Evolutionary conservation across 2,329 filamentous ascomycete genomes (phyloP), one percentile per base, ranked within the genome.

Genomic region (Amesomyces nigricolor): DNA sequence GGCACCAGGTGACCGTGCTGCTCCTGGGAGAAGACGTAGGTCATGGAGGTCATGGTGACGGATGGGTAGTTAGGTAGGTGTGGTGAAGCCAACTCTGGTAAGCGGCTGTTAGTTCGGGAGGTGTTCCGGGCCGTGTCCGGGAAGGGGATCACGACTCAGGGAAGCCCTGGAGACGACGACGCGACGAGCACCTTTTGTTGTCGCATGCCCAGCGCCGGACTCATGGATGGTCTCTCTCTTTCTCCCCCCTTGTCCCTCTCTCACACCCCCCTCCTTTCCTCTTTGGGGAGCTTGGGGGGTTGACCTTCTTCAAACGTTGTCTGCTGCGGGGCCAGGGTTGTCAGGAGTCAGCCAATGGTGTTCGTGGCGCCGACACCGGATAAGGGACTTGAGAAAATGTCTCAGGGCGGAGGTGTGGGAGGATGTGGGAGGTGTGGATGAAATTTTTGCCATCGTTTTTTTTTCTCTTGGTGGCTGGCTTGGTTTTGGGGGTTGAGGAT

Each of bases 1-100:
- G 77, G 74, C 22, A 82, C 72, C 19, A 85, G 73, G 63, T 79
- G 75, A 29, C 70, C 64, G 62, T 85, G 78, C 37, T 71, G 66
- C 7, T 64, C 65, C 3, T 73, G 68, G 26, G 72, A 68, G 67
- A 78, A 81, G 61, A 75, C 60, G 48, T 73, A 64, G 30, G 75
- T 72, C 48, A 66, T 67, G 48, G 68, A 68, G n/a, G 68, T 38
- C 49, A 56, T 58, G 3, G 32, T 7, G 32, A 13, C 11, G 32
- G 32, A 35, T 35, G 32, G 32, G 32, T 35, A 13, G 32, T 1
- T 35, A 13, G 32, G 7, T 35, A 13, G 32, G 11, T 35, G 32
- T 2, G 8, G 32, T 35, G 11, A 35, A 10, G 32, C 32, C 32
- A 13, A 35, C 32, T 35, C 32, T 35, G 8, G 32, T 35, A 11